Evolutionary conservation across 192 early-diverging fungal genomes (phyloP).

Genomic region (Linnemannia hyalina): DNA sequence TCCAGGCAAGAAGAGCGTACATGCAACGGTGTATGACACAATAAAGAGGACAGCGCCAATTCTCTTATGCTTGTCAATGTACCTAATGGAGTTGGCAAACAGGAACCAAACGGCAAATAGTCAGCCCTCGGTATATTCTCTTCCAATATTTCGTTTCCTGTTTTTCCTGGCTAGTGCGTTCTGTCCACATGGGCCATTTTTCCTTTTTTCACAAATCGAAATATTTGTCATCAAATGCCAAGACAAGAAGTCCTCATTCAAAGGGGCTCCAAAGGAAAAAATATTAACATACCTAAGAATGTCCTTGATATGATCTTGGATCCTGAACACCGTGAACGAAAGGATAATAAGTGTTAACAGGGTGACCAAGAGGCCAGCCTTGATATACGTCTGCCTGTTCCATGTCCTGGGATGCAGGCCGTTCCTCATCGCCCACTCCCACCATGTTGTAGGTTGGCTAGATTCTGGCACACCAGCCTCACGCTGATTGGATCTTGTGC

Average conservation of each 20-base stretch:
- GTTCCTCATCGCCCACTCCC: slow-evolving; percentile 24
- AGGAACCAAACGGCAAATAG: neutral
- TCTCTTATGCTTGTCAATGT: slow-evolving; percentile 36
- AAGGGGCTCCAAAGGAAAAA: neutral
- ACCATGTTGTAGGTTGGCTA: slow-evolving; percentile 24
- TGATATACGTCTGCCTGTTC: slow-evolving; percentile 41
- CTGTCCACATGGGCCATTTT: neutral
- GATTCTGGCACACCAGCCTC: neutral
- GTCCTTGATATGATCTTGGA: slow-evolving; percentile 62
- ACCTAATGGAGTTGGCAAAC: slow-evolving; percentile 5
- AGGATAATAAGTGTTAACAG: slow-evolving; percentile 38
- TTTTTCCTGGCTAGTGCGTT: neutral
- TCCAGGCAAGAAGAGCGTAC: slow-evolving; percentile 46
- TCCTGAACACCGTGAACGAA: slow-evolving; percentile 52
- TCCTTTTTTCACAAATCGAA: neutral
- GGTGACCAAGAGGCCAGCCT: slow-evolving; percentile 19
- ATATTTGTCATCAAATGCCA: neutral
- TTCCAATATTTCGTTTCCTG: neutral
- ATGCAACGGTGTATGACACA: slow-evolving; percentile 37
- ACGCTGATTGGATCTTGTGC: neutral
- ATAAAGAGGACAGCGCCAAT: slow-evolving; percentile 37
- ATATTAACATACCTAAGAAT: slow-evolving; percentile 35
- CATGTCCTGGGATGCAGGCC: slow-evolving; percentile 48
- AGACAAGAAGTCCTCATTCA: neutral
- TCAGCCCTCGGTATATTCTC: neutral